phyloP scores from a whole-genome alignment of 2,329 filamentous ascomycete genomes.

The Cercospora citrullina region DNA sequence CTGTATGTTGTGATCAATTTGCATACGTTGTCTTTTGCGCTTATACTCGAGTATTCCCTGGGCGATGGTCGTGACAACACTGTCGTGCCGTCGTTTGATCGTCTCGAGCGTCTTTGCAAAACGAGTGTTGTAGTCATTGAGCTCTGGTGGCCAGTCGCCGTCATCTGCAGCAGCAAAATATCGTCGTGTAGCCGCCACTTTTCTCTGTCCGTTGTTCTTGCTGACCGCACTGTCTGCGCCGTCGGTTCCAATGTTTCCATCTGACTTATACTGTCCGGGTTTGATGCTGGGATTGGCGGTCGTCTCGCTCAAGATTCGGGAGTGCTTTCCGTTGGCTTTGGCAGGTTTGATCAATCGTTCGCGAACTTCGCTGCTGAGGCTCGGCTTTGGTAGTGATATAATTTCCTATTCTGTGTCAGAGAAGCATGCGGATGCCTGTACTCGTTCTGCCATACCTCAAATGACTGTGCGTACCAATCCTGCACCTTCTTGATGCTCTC shows the following conservation, averaged over 20 bases:
- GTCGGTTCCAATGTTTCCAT: conserved; percentile 50
- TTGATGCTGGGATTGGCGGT: conserved; percentile 88
- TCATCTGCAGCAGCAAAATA: conserved; percentile 91
- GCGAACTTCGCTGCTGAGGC: conserved; percentile 71
- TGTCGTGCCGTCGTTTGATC: conserved; percentile 94
- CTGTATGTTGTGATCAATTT: conserved; percentile 97
- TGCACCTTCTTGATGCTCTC: conserved; percentile 91
- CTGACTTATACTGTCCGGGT: conserved; percentile 74
- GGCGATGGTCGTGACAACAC: conserved; percentile 96
- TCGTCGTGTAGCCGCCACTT: conserved; percentile 56
- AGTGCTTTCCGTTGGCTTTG: conserved; percentile 58
- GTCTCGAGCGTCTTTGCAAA: conserved; percentile 87
- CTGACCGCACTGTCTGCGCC: conserved; percentile 51
- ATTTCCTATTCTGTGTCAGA: conserved; percentile 67
- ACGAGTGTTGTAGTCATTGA: conserved; percentile 88
- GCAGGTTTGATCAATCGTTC: conserved; percentile 73
- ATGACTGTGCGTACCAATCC: conserved; percentile 99
- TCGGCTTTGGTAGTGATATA: conserved; percentile 77
- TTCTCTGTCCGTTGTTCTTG: conserved; percentile 50
- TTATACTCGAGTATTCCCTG: conserved; percentile 99
- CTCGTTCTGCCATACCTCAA: conserved; percentile 65
- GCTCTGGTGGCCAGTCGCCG: conserved; percentile 87
- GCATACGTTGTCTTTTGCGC: conserved; percentile 91
- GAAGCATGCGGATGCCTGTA: conserved; percentile 40
- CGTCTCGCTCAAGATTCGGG: conserved; percentile 73